These are phyloP conservation scores for Metarhizium brunneum DNA, from an alignment of 2,329 filamentous ascomycete genomes.

Conservation along the genomic window DNA sequence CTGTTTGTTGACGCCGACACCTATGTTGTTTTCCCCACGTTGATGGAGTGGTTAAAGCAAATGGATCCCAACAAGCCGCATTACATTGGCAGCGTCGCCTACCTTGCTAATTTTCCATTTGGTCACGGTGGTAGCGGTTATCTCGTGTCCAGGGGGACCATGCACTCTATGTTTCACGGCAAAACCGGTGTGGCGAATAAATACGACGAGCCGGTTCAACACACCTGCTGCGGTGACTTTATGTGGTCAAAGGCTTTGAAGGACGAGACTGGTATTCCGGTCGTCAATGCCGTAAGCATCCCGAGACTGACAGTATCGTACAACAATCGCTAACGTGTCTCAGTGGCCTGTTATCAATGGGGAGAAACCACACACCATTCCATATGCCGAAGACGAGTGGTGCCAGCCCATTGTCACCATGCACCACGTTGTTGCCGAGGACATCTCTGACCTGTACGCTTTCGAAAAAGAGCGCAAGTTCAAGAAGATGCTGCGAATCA, in stretches of 20 bases:
- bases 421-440: slow-evolving; percentile 43
- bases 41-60: slow-evolving; percentile 37
- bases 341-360: slow-evolving; percentile 46
- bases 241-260: slow-evolving; percentile 37
- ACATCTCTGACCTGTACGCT: slow-evolving; percentile 40
- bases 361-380: slow-evolving; percentile 43
- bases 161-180: slow-evolving; percentile 34
- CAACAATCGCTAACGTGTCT: neutral
- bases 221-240: slow-evolving; percentile 42
- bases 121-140: slow-evolving; percentile 50
- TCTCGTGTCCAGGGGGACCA: slow-evolving; percentile 39
- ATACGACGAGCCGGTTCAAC: slow-evolving; percentile 32
- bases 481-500: slow-evolving; percentile 27
- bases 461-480: slow-evolving; percentile 35
- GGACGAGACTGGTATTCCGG: slow-evolving; percentile 28
- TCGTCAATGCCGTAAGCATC: slow-evolving; percentile 32
- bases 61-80: slow-evolving; percentile 32
- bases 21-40: slow-evolving; percentile 44
- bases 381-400: slow-evolving; percentile 38
- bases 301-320: neutral
- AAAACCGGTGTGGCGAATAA: slow-evolving; percentile 33
- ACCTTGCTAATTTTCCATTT: slow-evolving; percentile 33
- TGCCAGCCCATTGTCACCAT: slow-evolving; percentile 47
- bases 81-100: slow-evolving; percentile 42
- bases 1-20: slow-evolving; percentile 51